Evolutionary conservation across 169 alveolate species (phyloP).

Genomic region (Plasmodium fragile): DNA sequence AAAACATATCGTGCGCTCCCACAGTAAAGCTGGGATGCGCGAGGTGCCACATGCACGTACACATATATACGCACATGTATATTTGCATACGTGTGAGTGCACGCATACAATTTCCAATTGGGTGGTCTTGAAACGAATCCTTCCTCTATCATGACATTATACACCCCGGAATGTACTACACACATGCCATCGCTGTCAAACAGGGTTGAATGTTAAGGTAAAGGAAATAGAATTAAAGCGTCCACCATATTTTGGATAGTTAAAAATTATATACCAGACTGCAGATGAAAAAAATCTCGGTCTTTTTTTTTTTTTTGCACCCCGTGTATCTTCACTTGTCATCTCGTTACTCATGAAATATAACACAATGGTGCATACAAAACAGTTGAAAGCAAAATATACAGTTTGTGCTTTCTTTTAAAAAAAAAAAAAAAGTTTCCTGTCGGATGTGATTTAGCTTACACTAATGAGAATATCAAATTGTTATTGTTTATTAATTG

Average conservation of each 20-base stretch:
- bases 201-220: neutral
- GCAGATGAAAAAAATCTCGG: neutral
- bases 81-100: neutral
- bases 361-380: neutral
- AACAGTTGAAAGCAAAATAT: neutral
- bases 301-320: neutral
- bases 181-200: neutral
- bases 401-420: neutral
- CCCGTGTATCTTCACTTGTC: neutral
- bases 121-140: neutral
- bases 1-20: neutral
- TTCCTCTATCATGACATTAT: neutral
- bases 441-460: neutral
- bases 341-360: neutral
- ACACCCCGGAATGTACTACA: neutral
- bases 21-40: neutral
- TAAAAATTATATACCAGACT: neutral
- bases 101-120: neutral
- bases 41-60: neutral
- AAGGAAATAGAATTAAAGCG: neutral
- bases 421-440: neutral
- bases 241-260: neutral
- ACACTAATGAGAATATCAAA: neutral
- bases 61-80: neutral
- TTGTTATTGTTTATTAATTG: neutral